These are phyloP conservation scores for Medicago truncatula DNA, from an alignment of 306 rosid genomes.

Conservation along the genomic window DNA sequence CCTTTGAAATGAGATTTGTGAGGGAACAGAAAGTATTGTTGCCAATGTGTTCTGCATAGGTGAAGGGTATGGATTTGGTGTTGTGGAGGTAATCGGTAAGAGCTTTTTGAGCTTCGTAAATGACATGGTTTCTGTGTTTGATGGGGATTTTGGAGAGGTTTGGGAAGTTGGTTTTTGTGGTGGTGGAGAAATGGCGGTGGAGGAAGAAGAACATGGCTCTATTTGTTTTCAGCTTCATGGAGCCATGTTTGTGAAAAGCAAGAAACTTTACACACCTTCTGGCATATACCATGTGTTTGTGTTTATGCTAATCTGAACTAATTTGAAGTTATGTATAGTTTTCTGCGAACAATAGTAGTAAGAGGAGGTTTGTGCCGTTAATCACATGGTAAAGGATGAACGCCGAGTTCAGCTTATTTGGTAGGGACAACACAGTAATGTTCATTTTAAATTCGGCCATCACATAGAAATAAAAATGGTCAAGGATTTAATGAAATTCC, in stretches of 20 bases:
- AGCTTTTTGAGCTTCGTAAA: conserved; percentile 61
- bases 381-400: no score
- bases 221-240: background rate
- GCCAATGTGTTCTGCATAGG: conserved; percentile 67
- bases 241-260: background rate
- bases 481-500: no score
- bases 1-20: conserved; percentile 48
- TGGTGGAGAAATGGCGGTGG: conserved; percentile 46
- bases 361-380: no score
- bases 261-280: background rate
- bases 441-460: no score
- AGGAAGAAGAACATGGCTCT: conserved; percentile 39
- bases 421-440: no score
- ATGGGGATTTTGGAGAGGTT: conserved; percentile 47
- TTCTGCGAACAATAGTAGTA: no score
- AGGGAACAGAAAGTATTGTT: conserved; percentile 52
- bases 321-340: no score
- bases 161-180: conserved; percentile 43
- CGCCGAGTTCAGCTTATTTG: no score
- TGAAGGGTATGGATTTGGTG: conserved; percentile 59
- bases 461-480: no score
- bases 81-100: conserved; percentile 66
- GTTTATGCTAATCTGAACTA: no score
- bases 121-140: conserved; percentile 48
- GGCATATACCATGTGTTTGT: no score